Evolutionary conservation across 2,329 filamentous ascomycete species (phyloP), one percentile per base, ranked within the genome.

Genomic region (Phyllosticta paracitricarpa): DNA sequence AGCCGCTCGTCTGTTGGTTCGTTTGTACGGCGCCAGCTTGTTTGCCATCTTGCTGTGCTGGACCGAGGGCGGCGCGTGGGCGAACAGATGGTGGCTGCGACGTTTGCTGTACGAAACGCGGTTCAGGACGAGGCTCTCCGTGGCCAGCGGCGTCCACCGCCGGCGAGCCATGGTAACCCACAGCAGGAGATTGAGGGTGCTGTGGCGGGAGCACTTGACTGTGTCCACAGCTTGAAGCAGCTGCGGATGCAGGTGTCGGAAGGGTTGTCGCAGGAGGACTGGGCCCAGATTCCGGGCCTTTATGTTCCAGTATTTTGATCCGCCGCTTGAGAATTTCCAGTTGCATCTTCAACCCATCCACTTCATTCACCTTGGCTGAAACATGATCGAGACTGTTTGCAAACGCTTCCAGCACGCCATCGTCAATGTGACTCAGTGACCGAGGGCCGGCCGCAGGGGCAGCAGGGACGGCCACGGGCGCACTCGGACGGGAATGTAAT

Each of bases 321-420:
- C 75, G 76, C 60, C 77, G 76, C 67, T 77, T 79, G 68, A 81
- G 70, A 12, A 81, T 74, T 57, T 79, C 77, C 10, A 81, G 67
- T 57, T 77, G 76, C 65, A 80, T 71, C 64, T 75, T 78, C 54
- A 81, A 63, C 4, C 69, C 73, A 58, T 80, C 78, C 10, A 81
- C 69, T 62, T 81, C 78, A 33, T 74, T 76, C 8, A 74, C 73
- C 66, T 78, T 77, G 55, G 71, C 71, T 7, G 75, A 72, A 25
- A 79, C 68, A 26, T 68, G 67, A 56, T 71, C 68, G 2, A 79
- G 67, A 62, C 76, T 76, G 22, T 69, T 69, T 9, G 76, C 74
- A 62, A 81, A 73, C 10, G 79, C 68, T 53, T 80, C 77, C 12
- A 81, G 68, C 30, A 78, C 75, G 35, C 69, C 67, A 56, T 74